These are phyloP conservation scores for Lachancea dasiensis DNA, from an alignment of 805 yeast species.

Conservation along the genomic window DNA sequence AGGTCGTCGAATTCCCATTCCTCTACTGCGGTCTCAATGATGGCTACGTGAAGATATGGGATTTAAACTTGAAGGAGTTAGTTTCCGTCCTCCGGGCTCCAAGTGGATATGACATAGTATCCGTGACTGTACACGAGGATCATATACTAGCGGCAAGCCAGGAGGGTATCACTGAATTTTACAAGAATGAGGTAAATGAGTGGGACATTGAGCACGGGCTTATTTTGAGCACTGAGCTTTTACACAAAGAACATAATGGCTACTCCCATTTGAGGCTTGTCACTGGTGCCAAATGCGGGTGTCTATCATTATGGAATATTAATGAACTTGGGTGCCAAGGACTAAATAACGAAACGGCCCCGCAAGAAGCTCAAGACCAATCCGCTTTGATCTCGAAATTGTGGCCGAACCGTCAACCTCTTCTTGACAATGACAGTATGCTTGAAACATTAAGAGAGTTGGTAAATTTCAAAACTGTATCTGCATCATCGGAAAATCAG, in stretches of 20 bases:
- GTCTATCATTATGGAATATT: conserved; percentile 69
- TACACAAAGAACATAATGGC: conserved; percentile 29
- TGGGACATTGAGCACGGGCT: conserved; percentile 53
- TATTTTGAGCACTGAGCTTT: conserved; percentile 52
- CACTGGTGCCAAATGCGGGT: conserved; percentile 66
- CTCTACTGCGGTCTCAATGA: conserved; percentile 77
- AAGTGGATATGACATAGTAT: conserved; percentile 46
- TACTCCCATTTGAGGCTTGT: conserved; percentile 41
- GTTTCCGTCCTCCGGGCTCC: conserved; percentile 39
- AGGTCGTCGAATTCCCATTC: conserved; percentile 58
- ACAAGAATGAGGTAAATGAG: conserved; percentile 37
- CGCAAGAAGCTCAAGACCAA: too few relatives aligned
- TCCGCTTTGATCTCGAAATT: background rate
- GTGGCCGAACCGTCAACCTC: conserved; percentile 3
- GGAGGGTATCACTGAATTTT: conserved; percentile 42
- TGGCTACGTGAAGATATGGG: conserved; percentile 81
- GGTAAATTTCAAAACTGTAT: conserved; percentile 70
- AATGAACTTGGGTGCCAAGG: too few relatives aligned
- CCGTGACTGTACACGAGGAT: conserved; percentile 34
- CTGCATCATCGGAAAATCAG: conserved; percentile 53
- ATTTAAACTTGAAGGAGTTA: conserved; percentile 72
- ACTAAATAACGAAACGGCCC: too few relatives aligned
- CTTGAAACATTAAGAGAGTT: conserved; percentile 53
- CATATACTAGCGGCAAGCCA: conserved; percentile 32
- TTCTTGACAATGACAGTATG: conserved; percentile 54